A percentile compares a stretch with the other conserved stretches of the same genome.
phyloP scores from a whole-genome alignment of 1,284 basidiomycete genomes.

The Meira miltonrushii region DNA sequence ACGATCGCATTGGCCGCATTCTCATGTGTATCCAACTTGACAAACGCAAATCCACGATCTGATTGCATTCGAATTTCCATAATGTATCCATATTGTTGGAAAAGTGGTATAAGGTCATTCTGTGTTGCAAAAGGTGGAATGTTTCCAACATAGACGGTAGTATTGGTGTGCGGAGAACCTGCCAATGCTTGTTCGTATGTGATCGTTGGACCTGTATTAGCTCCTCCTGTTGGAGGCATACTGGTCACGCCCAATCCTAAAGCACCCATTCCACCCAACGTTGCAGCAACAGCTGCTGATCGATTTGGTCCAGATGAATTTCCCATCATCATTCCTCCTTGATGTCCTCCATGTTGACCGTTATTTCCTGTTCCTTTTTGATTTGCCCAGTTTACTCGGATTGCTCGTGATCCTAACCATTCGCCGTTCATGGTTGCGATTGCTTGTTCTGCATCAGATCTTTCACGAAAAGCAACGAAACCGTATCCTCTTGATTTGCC shows the following conservation, averaged over 20 bases:
- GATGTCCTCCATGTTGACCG: conserved; percentile 6
- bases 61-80: conserved; percentile 98
- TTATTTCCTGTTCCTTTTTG: conserved; percentile 78
- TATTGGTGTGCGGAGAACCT: conserved; percentile 84
- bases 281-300: conserved; percentile 3
- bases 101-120: conserved; percentile 88
- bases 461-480: conserved; percentile 88
- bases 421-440: conserved; percentile 99
- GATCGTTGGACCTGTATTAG: conserved; percentile 63
- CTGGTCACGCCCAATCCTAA: conserved; percentile 1
- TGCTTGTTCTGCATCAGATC: conserved; percentile 93
- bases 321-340: background rate
- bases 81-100: conserved; percentile 94
- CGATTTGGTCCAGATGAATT: background rate
- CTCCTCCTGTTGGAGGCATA: conserved; percentile 17
- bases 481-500: conserved; percentile 93
- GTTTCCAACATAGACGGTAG: conserved; percentile 97
- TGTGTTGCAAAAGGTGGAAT: conserved; percentile 91
- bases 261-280: conserved; percentile 8
- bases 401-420: conserved; percentile 93
- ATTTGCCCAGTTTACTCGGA: conserved; percentile 99
- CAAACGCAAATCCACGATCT: conserved; percentile 95
- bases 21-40: conserved; percentile 94
- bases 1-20: conserved; percentile 96
- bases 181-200: conserved; percentile 80